These are phyloP conservation scores for Mesembryanthemum crystallinum DNA, from an alignment of 148 eudicot species.

Conservation along the genomic window DNA sequence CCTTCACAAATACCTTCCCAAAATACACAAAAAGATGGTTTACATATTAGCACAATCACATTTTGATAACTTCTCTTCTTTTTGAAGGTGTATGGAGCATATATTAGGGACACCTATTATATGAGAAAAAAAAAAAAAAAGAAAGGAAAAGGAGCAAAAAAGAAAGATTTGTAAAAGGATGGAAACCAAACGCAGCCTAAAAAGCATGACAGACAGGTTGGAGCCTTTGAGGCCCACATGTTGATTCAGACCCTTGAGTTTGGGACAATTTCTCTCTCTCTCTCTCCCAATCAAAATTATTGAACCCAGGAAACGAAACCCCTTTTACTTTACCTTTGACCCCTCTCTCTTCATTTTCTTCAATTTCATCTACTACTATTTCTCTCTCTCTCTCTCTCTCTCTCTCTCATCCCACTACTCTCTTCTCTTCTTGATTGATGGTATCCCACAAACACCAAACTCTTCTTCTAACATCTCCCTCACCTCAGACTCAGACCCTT, in stretches of 20 bases:
- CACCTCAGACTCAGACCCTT: conserved; percentile 8
- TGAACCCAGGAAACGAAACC: conserved; percentile 32
- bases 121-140: background rate
- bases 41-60: too few species aligned
- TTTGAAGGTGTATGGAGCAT: background rate
- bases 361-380: conserved; percentile 9
- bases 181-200: conserved; percentile 15
- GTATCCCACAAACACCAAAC: conserved; percentile 41
- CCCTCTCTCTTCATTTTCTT: conserved; percentile 17
- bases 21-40: too few species aligned
- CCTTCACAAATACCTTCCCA: too few species aligned
- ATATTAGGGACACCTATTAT: background rate
- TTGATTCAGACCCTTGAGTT: conserved; percentile 46
- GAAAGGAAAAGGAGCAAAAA: background rate
- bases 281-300: conserved; percentile 43
- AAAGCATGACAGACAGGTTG: conserved; percentile 44
- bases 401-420: conserved; percentile 16
- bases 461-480: conserved; percentile 26
- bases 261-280: too few species aligned
- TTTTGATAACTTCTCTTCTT: background rate
- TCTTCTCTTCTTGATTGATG: conserved; percentile 22
- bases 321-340: conserved; percentile 29
- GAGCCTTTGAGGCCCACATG: conserved; percentile 42
- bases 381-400: conserved; percentile 26
- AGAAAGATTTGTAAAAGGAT: background rate